Evolutionary conservation across 2,329 filamentous ascomycete species (phyloP).

Genomic region (Metarhizium album): DNA sequence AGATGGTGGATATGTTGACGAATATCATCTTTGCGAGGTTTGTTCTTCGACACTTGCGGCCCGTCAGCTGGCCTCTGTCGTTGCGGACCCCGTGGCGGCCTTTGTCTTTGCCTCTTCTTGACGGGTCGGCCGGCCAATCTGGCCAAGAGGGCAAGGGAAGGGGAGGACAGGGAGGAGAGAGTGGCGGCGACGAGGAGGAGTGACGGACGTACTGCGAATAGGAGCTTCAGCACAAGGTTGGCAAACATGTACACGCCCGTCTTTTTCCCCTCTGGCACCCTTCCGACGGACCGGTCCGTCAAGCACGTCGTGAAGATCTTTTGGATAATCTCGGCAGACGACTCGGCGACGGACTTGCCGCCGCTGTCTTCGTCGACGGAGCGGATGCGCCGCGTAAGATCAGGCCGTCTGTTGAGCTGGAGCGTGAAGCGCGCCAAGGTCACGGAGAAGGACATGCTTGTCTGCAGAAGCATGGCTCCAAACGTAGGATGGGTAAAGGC

Average conservation of each 20-base stretch:
- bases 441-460: slow-evolving; percentile 71
- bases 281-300: slow-evolving; percentile 62
- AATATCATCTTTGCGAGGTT: slow-evolving; percentile 82
- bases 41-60: slow-evolving; percentile 71
- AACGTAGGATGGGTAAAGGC: slow-evolving; percentile 71
- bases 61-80: no score
- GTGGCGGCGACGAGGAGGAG: neutral
- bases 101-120: no score
- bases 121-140: no score
- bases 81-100: no score
- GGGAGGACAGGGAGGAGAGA: no score
- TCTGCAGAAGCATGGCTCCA: slow-evolving; percentile 72
- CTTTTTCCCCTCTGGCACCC: slow-evolving; percentile 72
- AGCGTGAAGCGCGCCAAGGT: slow-evolving; percentile 76
- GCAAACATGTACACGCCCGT: slow-evolving; percentile 84
- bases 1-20: slow-evolving; percentile 73
- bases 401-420: slow-evolving; percentile 68
- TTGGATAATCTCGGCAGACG: slow-evolving; percentile 79
- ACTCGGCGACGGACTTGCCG: slow-evolving; percentile 71
- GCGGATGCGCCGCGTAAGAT: slow-evolving; percentile 58
- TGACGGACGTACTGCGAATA: slow-evolving; percentile 56
- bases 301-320: slow-evolving; percentile 86
- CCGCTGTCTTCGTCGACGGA: slow-evolving; percentile 51
- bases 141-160: no score
- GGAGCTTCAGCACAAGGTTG: slow-evolving; percentile 77